Evolutionary conservation across 495 filamentous ascomycete genomes (phyloP).

Genomic region (Chaetomium fimeti): DNA sequence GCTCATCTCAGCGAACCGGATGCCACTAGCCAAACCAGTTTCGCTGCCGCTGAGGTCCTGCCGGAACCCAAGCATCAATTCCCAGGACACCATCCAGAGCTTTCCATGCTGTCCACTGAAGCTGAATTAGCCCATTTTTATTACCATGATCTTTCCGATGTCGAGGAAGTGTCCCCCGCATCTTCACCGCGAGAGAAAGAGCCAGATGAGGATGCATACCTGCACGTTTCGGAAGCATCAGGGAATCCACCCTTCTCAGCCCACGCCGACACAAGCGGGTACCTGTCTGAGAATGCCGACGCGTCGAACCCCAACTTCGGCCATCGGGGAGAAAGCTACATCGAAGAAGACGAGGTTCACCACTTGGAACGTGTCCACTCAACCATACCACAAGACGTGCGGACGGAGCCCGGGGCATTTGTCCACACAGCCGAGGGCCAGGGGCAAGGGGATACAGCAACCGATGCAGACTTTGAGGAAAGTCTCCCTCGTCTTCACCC

Average conservation of each 20-base stretch:
- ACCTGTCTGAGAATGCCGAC: slow-evolving; percentile 4
- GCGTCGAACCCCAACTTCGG: background rate
- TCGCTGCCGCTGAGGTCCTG: background rate
- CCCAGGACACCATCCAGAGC: background rate
- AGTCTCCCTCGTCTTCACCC: background rate
- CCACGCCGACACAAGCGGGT: background rate
- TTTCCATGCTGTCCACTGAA: background rate
- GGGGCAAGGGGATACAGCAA: background rate
- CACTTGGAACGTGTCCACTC: background rate
- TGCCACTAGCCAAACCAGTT: background rate
- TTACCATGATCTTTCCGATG: background rate
- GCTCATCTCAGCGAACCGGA: background rate
- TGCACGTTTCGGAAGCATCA: background rate
- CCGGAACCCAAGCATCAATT: background rate
- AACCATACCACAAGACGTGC: background rate
- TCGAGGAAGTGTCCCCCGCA: background rate
- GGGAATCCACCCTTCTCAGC: background rate
- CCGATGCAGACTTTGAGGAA: background rate
- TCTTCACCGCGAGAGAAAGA: background rate
- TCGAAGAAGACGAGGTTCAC: background rate
- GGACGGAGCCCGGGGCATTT: background rate
- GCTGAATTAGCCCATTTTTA: background rate
- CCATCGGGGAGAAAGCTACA: background rate
- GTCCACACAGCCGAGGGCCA: background rate
- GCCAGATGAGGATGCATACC: background rate